Evolutionary conservation across 371 early-diverging fungal genomes (phyloP), one percentile per base, ranked within the genome.

Genomic region (Zychaea mexicana): DNA sequence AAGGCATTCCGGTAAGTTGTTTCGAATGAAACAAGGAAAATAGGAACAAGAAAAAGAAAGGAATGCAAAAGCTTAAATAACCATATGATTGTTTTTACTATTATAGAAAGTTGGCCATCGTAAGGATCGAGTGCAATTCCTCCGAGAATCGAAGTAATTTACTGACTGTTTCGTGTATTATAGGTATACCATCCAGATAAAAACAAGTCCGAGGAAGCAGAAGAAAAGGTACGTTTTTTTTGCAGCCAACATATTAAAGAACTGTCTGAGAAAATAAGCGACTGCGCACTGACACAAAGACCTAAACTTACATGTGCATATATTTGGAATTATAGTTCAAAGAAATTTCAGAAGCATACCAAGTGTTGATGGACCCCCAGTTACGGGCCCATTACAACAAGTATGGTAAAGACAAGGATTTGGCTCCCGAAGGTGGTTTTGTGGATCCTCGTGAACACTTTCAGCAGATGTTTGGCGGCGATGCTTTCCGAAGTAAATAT

Each of bases 151-250:
- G 36, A 36, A 36, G 15, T 36, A 36, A 36, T 52, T 24, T 21
- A 22, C 13, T 13, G 9, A 55, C 36, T 32, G 33, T 31, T 46
- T 53, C 26, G 60, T 26, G 31, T 53, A 30, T 28, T 47, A 52
- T 71, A 82, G 80, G 92, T 94, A 78, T 96, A 89, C 78, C 99
- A 99, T 82, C 99, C 95, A 15, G 98, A 98, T 84, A 97, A 98
- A 79, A 95, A 95, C 76, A 84, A 88, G n/a, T 88, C 85, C 53
- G 82, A 91, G 7, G 88, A 90, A 32, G 96, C 97, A 46, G 96
- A 95, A 69, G 94, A 94, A 66, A 94, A 89, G 84, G 90, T 90
- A 84, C 5, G 36, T 56, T 22, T 54, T 2, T 30, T 54, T 32
- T 7, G 5, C 31, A 19, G 19, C 3, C 15, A 36, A 36, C 38